Evolutionary conservation across 2,329 filamentous ascomycete species (phyloP), one percentile per base, ranked within the genome.

Genomic region (Chaetomium sp.): DNA sequence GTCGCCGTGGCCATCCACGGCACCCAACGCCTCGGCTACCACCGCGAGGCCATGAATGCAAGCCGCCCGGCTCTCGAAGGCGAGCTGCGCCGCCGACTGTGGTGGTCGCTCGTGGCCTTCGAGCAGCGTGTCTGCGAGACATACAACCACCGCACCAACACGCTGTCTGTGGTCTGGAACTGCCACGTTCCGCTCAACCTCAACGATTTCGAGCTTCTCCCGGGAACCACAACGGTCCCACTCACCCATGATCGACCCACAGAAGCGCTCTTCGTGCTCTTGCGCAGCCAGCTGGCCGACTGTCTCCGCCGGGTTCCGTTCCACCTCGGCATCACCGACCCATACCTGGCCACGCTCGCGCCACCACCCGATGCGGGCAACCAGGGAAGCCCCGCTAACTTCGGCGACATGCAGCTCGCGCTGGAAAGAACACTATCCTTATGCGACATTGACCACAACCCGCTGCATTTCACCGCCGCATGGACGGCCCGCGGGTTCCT

Each of bases 31-130:
- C 76, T 85, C 68, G 78, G 80, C 0, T 70, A 85, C 5, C 74
- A 84, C 49, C 72, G 63, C 52, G 81, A 85, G 63, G 62, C 71
- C 0, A 59, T 57, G 0, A 59, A 65, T 11, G 47, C 64, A 1
- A 64, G 58, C 27, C 65, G 53, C 19, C 59, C 57, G 4, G 52
- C 62, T 6, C 75, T 79, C 10, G 81, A 86, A 61, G 76, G 75
- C 1, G 82, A 86, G 67, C 75, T 85, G 71, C 76, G 81, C 10
- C 76, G 82, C 35, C 70, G 82, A 37, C 72, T 86, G 0, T 86
- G 82, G 82, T 86, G 82, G 82, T 72, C 79, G 0, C 67, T 87
- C 0, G 67, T 79, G 0, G 65, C 79, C 3, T 80, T 84, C 54
- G 84, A 87, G 61, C 67, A 68, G 46, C 80, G 83, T 12, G 74